Conservation (phyloP, 345 rosid species). For the Camelina hispida region DNA sequence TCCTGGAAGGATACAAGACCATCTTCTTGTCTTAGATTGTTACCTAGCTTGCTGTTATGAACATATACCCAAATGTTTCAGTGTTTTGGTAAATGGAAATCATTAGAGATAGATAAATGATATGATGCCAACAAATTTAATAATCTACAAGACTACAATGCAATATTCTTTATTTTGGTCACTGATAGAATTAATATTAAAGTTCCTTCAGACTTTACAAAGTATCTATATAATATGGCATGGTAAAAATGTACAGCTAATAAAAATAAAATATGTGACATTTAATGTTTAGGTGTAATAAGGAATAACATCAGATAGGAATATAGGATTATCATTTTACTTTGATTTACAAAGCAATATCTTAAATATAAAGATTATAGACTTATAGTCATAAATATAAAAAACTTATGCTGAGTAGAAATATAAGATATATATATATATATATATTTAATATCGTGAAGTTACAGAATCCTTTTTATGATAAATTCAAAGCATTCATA, state of each 20-base stretch:
- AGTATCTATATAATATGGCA: neutral
- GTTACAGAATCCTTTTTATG: too few relatives aligned
- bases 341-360: neutral
- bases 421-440: too few relatives aligned
- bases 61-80: neutral
- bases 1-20: neutral
- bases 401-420: conserved; percentile 9
- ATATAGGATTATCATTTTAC: neutral
- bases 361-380: neutral
- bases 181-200: neutral
- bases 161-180: neutral
- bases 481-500: conserved; percentile 22
- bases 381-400: conserved; percentile 6
- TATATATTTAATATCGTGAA: neutral
- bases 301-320: neutral
- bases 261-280: neutral
- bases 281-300: neutral
- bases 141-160: neutral
- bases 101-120: neutral
- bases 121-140: neutral
- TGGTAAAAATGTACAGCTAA: neutral
- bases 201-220: neutral
- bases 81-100: neutral
- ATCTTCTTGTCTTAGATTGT: neutral
- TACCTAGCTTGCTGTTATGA: neutral